These are phyloP conservation scores for Geotrichum ghanense DNA, from an alignment of 805 yeast species.

Conservation along the genomic window DNA sequence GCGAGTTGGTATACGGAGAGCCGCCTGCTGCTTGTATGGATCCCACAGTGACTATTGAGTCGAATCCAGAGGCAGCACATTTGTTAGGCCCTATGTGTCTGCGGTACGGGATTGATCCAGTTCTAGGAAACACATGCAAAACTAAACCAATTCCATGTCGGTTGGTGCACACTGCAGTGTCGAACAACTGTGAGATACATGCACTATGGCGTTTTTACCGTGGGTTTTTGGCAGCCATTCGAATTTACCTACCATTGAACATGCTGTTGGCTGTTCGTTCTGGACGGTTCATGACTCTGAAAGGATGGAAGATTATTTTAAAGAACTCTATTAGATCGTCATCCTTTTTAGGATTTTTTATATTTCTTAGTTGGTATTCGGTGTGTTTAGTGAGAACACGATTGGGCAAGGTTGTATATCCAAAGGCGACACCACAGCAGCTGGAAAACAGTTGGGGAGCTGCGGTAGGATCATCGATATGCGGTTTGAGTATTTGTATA, in stretches of 20 bases:
- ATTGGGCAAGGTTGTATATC: slow-evolving; percentile 30
- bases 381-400: slow-evolving; percentile 35
- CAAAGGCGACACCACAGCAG: slow-evolving; percentile 24
- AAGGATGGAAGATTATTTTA: slow-evolving; percentile 12
- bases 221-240: slow-evolving; percentile 32
- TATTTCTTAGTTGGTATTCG: slow-evolving; percentile 35
- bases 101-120: slow-evolving; percentile 27
- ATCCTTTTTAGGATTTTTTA: slow-evolving; percentile 32
- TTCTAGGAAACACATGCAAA: slow-evolving; percentile 21
- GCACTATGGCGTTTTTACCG: slow-evolving; percentile 35
- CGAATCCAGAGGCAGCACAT: slow-evolving; percentile 8
- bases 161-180: slow-evolving; percentile 31
- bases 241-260: slow-evolving; percentile 34
- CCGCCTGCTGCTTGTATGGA: neutral
- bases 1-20: slow-evolving; percentile 29
- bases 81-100: slow-evolving; percentile 26
- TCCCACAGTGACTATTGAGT: slow-evolving; percentile 16
- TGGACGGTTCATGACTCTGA: slow-evolving; percentile 12
- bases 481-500: slow-evolving; percentile 33
- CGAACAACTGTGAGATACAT: slow-evolving; percentile 34
- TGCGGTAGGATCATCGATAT: slow-evolving; percentile 29
- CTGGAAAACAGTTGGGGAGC: slow-evolving; percentile 33
- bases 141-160: slow-evolving; percentile 30
- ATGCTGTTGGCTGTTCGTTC: slow-evolving; percentile 22
- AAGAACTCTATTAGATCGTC: slow-evolving; percentile 30